Evolutionary conservation across 352 stramenopile genomes (phyloP).

Genomic region (Pythium biforme): DNA sequence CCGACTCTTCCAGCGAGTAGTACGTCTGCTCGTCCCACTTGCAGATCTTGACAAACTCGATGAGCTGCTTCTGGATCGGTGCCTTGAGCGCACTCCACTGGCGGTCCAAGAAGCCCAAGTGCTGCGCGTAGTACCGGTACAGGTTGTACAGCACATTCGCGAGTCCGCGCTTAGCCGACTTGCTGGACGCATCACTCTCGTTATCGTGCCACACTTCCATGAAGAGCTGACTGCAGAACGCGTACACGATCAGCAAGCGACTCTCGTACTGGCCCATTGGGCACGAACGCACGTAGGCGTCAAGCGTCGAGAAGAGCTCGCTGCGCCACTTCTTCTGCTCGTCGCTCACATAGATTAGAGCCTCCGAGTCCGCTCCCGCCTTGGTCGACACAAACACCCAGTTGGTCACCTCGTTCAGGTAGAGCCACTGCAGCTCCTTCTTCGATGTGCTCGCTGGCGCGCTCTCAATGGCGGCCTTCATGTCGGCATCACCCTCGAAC

Average conservation of each 20-base stretch:
- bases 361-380: conserved; percentile 1
- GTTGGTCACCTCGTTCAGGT: conserved; percentile 52
- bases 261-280: conserved; percentile 91
- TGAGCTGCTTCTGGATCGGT: conserved; percentile 96
- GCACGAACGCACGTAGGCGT: conserved; percentile 89
- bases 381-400: conserved; percentile 59
- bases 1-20: conserved; percentile 97
- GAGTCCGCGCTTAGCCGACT: conserved; percentile 47
- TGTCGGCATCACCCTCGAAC: conserved; percentile 47
- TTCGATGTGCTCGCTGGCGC: background rate
- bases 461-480: conserved; percentile 7
- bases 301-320: conserved; percentile 87
- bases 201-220: conserved; percentile 60
- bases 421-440: conserved; percentile 51
- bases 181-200: conserved; percentile 4
- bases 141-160: conserved; percentile 92
- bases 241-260: conserved; percentile 87
- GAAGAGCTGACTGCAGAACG: conserved; percentile 84
- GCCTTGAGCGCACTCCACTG: conserved; percentile 86
- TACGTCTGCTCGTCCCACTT: conserved; percentile 99
- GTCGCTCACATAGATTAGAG: conserved; percentile 8
- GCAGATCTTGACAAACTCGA: conserved; percentile 97
- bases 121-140: conserved; percentile 95
- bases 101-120: conserved; percentile 73
- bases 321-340: conserved; percentile 70